These are phyloP conservation scores for Ophiosphaerella herpotricha DNA, from an alignment of 2,329 filamentous ascomycete genomes.

Conservation along the genomic window DNA sequence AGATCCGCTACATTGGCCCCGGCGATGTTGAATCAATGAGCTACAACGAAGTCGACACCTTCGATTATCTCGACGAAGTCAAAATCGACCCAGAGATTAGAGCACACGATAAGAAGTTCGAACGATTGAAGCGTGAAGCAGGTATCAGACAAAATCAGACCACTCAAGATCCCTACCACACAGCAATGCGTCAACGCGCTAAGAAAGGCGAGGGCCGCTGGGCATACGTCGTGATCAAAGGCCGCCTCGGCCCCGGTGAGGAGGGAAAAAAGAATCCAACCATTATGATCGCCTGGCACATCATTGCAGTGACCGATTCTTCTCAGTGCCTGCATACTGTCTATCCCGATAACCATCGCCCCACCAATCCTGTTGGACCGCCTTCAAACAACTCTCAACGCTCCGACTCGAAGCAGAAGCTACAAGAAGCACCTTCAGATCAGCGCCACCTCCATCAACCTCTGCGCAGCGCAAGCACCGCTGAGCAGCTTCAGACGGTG, in stretches of 20 bases:
- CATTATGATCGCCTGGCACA: constrained; percentile 18
- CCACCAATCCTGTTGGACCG: neutral
- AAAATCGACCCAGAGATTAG: neutral
- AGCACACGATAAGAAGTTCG: neutral
- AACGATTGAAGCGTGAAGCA: constrained; percentile 1
- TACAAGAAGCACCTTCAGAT: neutral
- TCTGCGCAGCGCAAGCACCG: constrained; percentile 9
- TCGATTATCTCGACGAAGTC: constrained; percentile 1
- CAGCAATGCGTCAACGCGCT: constrained; percentile 3
- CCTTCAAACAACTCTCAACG: constrained; percentile 2
- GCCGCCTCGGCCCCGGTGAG: neutral
- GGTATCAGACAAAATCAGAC: neutral
- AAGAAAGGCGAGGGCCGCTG: constrained; percentile 18
- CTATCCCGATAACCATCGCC: neutral
- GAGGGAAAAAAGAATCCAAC: constrained; percentile 5
- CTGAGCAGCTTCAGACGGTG: constrained; percentile 1
- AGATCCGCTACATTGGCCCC: constrained; percentile 24
- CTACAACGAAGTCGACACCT: constrained; percentile 31
- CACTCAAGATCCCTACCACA: neutral
- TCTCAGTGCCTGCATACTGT: constrained; percentile 17
- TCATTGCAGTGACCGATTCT: constrained; percentile 7
- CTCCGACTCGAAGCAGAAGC: constrained; percentile 13
- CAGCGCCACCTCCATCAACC: constrained; percentile 1
- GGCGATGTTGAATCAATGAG: constrained; percentile 16
- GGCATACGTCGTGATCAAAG: constrained; percentile 20